Evolutionary conservation across 2,329 filamentous ascomycete genomes (phyloP).

Genomic region (Chaetoscypha palmicola): DNA sequence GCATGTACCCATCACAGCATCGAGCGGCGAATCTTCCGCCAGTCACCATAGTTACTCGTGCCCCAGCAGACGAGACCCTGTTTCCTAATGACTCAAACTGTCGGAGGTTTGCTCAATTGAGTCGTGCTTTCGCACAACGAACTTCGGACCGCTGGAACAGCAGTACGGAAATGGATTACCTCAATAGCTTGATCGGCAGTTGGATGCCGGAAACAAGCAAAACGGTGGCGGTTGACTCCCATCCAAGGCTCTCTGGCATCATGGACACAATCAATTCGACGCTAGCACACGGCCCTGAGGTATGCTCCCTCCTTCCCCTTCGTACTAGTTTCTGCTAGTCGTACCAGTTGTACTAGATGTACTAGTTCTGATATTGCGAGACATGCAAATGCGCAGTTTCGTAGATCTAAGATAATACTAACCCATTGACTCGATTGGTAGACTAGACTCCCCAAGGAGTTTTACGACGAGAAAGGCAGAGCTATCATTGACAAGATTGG

Average conservation of each 20-base stretch:
- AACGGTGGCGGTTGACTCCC: constrained; percentile 72
- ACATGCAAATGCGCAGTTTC: no score
- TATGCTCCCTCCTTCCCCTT: background rate
- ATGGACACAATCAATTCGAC: constrained; percentile 94
- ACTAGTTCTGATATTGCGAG: no score
- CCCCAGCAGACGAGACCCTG: constrained; percentile 65
- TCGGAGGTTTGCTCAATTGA: constrained; percentile 62
- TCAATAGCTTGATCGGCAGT: constrained; percentile 69
- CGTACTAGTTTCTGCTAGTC: background rate
- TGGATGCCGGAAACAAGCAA: constrained; percentile 72
- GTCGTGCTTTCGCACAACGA: constrained; percentile 63
- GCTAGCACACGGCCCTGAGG: constrained; percentile 67
- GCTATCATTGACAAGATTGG: constrained; percentile 65
- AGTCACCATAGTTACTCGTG: constrained; percentile 59
- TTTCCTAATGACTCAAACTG: constrained; percentile 74
- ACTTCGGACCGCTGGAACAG: constrained; percentile 68
- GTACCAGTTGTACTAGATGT: background rate
- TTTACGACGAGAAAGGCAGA: constrained; percentile 71
- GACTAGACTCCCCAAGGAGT: constrained; percentile 73
- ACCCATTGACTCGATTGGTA: no score
- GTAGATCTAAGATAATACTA: background rate
- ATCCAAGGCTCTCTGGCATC: constrained; percentile 78
- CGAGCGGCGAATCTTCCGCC: constrained; percentile 47
- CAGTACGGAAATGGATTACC: constrained; percentile 73
- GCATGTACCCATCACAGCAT: constrained; percentile 59